Conservation (phyloP, 225 moss, liverwort and hornwort species). For the Asterella californica region DNA sequence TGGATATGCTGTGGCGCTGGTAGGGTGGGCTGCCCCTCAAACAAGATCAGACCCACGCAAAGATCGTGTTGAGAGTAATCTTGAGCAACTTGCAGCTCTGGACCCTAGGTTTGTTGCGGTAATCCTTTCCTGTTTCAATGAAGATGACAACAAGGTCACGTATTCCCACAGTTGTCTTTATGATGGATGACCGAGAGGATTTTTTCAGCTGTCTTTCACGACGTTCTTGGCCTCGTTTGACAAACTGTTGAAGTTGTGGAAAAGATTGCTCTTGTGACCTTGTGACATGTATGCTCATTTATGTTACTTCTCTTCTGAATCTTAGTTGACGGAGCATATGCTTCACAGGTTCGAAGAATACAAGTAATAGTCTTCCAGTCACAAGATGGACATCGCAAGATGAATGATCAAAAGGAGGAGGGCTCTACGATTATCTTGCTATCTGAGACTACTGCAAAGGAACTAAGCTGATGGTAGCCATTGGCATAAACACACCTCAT, state of each 20-base stretch:
- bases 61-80: conserved; percentile 98
- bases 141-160: conserved; percentile 72
- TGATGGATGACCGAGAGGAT: not conserved
- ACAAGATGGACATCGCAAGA: conserved; percentile 55
- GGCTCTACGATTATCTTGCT: conserved; percentile 22
- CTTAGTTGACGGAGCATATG: not conserved
- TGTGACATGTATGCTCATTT: too few relatives aligned
- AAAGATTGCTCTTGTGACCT: not conserved
- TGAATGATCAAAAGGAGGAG: conserved; percentile 28
- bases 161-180: conserved; percentile 26
- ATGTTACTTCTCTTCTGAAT: not conserved
- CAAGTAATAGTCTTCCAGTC: conserved; percentile 99
- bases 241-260: not conserved
- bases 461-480: too few relatives aligned
- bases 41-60: conserved; percentile 92
- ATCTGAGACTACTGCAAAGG: too few relatives aligned
- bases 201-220: not conserved
- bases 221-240: not conserved
- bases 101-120: conserved; percentile 90
- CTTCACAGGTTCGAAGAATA: conserved; percentile 70
- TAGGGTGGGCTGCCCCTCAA: conserved; percentile 96
- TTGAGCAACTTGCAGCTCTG: conserved; percentile 95
- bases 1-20: conserved; percentile 62
- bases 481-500: too few relatives aligned
- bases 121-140: conserved; percentile 96